Evolutionary conservation across 78 protist genomes (phyloP).

Genomic region (Dictyostelium purpureum): DNA sequence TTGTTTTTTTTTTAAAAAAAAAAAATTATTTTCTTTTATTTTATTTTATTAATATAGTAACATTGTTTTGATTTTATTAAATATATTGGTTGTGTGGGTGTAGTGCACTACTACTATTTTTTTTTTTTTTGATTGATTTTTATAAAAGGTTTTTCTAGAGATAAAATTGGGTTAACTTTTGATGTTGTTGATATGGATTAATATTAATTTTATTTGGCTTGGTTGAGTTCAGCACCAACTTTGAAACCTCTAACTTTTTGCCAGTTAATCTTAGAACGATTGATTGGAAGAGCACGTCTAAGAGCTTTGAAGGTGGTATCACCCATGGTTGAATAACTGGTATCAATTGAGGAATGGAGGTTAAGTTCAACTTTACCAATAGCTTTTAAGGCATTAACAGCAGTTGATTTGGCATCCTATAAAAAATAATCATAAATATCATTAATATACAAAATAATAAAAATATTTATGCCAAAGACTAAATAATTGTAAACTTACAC

Average conservation of each 20-base stretch:
- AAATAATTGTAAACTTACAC: not conserved
- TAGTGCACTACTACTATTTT: too few species aligned
- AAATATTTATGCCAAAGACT: not conserved
- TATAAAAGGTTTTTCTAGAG: too few species aligned
- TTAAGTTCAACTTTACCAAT: slow-evolving; percentile 62
- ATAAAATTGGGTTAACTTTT: too few species aligned
- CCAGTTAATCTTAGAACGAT: slow-evolving; percentile 81
- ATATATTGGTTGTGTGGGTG: too few species aligned
- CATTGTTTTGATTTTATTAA: too few species aligned
- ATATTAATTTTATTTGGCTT: slow-evolving; percentile 26
- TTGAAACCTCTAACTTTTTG: slow-evolving; percentile 65
- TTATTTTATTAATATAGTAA: too few species aligned
- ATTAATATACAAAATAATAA: not conserved
- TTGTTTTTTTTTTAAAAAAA: too few species aligned
- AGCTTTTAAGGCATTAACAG: slow-evolving; percentile 64
- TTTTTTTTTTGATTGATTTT: too few species aligned
- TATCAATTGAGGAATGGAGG: slow-evolving; percentile 70
- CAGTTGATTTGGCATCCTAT: slow-evolving; percentile 65
- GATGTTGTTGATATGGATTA: too few species aligned
- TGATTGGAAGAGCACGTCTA: slow-evolving; percentile 83
- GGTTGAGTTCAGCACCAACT: slow-evolving; percentile 52
- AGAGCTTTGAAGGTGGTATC: slow-evolving; percentile 87
- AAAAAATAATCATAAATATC: not conserved
- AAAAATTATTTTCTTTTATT: too few species aligned
- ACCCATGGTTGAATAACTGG: slow-evolving; percentile 76